phyloP scores from a whole-genome alignment of 2,329 filamentous ascomycete genomes.

The Diaporthe ilicicola region DNA sequence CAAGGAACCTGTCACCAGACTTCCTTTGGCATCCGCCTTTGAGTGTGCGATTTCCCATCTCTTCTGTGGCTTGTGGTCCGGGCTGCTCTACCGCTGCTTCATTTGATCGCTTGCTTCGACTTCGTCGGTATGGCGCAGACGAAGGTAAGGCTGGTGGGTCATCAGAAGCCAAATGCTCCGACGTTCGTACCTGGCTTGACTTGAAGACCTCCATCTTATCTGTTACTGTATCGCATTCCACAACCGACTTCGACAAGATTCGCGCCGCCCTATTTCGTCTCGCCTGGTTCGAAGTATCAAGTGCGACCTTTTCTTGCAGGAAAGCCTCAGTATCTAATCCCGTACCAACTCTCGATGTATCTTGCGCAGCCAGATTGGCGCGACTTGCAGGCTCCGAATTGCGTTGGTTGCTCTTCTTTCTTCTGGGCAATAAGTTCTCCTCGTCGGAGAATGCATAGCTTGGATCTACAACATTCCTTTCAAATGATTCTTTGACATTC shows the following conservation, averaged over 20 bases:
- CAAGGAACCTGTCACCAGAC: neutral
- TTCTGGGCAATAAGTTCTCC: constrained; percentile 40
- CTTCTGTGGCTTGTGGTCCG: neutral
- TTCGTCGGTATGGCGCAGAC: neutral
- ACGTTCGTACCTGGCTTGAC: neutral
- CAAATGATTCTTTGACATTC: neutral
- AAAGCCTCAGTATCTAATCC: neutral
- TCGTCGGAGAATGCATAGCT: constrained; percentile 48
- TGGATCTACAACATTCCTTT: constrained; percentile 37
- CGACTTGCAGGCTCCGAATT: neutral
- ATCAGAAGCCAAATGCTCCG: neutral
- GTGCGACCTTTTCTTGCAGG: neutral
- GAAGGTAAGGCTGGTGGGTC: neutral
- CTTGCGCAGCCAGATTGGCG: constrained; percentile 7
- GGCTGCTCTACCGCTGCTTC: neutral
- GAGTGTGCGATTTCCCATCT: neutral
- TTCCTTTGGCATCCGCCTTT: neutral
- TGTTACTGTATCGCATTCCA: neutral
- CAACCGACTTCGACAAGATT: neutral
- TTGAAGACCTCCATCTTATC: neutral
- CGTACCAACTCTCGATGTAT: neutral
- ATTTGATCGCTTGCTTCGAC: neutral
- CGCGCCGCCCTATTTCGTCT: neutral
- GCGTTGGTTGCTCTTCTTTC: neutral
- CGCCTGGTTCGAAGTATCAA: neutral